These are phyloP conservation scores for Trichophyton simii DNA, from an alignment of 2,329 filamentous ascomycete genomes.

Conservation along the genomic window DNA sequence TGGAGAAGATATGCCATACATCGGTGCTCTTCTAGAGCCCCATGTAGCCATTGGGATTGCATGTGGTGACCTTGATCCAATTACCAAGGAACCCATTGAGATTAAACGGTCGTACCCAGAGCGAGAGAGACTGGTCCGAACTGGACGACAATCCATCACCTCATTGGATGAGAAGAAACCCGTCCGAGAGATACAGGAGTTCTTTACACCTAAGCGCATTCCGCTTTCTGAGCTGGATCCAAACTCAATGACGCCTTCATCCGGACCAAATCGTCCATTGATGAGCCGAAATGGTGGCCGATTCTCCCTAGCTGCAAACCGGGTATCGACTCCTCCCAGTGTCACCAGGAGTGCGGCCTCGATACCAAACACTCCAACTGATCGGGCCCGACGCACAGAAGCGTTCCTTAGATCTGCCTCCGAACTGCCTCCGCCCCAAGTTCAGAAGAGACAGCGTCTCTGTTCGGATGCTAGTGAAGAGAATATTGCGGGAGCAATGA, in stretches of 20 bases:
- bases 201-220: conserved; percentile 51
- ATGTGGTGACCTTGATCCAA: conserved; percentile 71
- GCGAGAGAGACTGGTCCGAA: conserved; percentile 25
- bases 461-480: conserved; percentile 37
- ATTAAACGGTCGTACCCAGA: conserved; percentile 24
- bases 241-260: conserved; percentile 54
- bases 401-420: conserved; percentile 29
- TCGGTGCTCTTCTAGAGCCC: conserved; percentile 60
- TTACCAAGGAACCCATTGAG: conserved; percentile 58
- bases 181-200: conserved; percentile 49
- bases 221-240: conserved; percentile 56
- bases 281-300: conserved; percentile 33
- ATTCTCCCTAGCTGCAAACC: conserved; percentile 43
- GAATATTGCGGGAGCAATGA: conserved; percentile 19
- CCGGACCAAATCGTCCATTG: conserved; percentile 49
- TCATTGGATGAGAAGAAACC: conserved; percentile 44
- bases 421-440: conserved; percentile 31
- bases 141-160: conserved; percentile 30
- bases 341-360: conserved; percentile 25
- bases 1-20: conserved; percentile 62
- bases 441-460: conserved; percentile 40
- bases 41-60: conserved; percentile 63
- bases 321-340: conserved; percentile 31
- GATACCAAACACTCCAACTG: conserved; percentile 25
- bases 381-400: conserved; percentile 32